Evolutionary conservation across 345 rosid species (phyloP), one percentile per base, ranked within the genome.

Genomic region (Fremontodendron californicum): DNA sequence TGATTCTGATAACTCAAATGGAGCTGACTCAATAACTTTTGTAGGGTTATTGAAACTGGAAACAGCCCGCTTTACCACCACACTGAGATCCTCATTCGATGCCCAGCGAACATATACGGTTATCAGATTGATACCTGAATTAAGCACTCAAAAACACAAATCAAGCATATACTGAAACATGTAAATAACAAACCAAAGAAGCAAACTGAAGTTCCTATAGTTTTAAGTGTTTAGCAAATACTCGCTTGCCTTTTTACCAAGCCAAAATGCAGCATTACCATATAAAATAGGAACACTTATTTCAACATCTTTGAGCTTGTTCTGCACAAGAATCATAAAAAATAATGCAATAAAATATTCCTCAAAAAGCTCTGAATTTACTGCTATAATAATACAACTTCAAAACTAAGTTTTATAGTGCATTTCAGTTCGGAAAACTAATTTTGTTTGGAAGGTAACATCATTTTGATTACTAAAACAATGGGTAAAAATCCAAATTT

Each of bases 241-340:
- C 90, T 91, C 96, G 64, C 88, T 90, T 51, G 96, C 93, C 85
- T 88, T 90, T 83, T 91, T 90, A 33, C 96, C 94, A 66, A 91
- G 94, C 94, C 96, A 91, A 68, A 87, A 90, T 35, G 94, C 91
- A 51, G 87, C 70, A 29, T 90, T 90, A 29, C 96, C 92, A 18
- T 86, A 90, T 67, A 91, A 92, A 74, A 91, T 82, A 12, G 96
- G 96, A 80, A 90, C 79, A 76, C 91, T 86, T 81, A 91, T 80
- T 79, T 91, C 93, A 10, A 85, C 82, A 73, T 91, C 96, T 82
- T 86, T 90, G 77, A 87, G 90, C 83, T 88, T 89, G 88, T 89
- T 87, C 93, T 88, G 79, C 48, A 54, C 33, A 75, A 71, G 43
- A 73, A 73, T 39, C 78, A 73, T 25, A 21, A 68, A 63, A 15